phyloP scores from a whole-genome alignment of 768 basidiomycete genomes.

The Leccinum arenicola region DNA sequence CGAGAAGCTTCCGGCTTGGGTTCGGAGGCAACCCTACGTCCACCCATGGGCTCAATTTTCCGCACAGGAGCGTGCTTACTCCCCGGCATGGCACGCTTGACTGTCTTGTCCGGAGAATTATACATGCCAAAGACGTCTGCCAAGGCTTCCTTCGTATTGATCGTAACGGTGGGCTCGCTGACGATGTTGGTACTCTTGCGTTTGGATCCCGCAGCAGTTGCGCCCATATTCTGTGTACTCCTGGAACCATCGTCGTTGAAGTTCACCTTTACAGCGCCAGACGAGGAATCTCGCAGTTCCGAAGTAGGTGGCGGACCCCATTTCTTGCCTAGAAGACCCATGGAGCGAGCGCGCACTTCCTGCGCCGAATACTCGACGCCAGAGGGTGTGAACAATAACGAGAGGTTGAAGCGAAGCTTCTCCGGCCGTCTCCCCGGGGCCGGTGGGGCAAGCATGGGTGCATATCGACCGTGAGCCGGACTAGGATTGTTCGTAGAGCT shows the following conservation, averaged over 20 bases:
- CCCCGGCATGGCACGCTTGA: slow-evolving; percentile 51
- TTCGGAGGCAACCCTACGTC: slow-evolving; percentile 20
- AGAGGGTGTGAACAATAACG: slow-evolving; percentile 71
- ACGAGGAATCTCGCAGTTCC: slow-evolving; percentile 33
- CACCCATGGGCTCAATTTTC: slow-evolving; percentile 58
- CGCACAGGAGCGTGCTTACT: slow-evolving; percentile 73
- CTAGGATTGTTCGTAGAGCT: slow-evolving; percentile 39
- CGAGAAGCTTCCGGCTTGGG: slow-evolving; percentile 35
- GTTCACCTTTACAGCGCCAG: slow-evolving; percentile 43
- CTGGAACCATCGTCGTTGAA: slow-evolving; percentile 61
- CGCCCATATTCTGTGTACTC: slow-evolving; percentile 39
- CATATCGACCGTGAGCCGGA: slow-evolving; percentile 49
- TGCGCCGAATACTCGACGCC: slow-evolving; percentile 81
- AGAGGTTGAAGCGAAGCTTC: slow-evolving; percentile 64
- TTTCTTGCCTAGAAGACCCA: slow-evolving; percentile 82
- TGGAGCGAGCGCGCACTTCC: slow-evolving; percentile 77
- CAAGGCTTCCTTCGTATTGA: slow-evolving; percentile 94
- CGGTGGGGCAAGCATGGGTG: slow-evolving; percentile 69
- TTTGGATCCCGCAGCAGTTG: slow-evolving; percentile 26
- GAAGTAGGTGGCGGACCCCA: slow-evolving; percentile 68
- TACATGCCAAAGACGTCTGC: slow-evolving; percentile 96
- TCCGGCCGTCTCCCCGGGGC: slow-evolving; percentile 69
- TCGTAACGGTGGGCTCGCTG: slow-evolving; percentile 84
- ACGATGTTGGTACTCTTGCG: slow-evolving; percentile 44
- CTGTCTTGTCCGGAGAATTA: slow-evolving; percentile 82